Base-by-base conservation (phyloP, 2,329 filamentous ascomycete species). In the Claviceps sp. region DNA sequence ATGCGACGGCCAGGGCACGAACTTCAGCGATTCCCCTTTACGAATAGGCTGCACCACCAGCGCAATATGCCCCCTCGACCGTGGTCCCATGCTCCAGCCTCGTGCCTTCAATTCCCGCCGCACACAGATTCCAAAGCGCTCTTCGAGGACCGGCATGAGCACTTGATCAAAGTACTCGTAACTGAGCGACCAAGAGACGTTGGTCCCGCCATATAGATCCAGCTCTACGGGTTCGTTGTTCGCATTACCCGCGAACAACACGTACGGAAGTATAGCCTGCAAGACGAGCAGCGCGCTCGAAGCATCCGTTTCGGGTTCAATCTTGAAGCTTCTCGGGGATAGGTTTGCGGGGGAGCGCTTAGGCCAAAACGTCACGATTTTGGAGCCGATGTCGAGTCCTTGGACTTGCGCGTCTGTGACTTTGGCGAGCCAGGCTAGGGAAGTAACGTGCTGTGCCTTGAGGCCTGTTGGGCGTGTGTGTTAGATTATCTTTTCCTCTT, bases 111-210 rank as follows among this genome's bases (percentile, higher is more conserved):
- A 59, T 17, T 63, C 58, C 7, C 77, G 61, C 54, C 75, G 69
- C 3, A 79, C 68, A 1, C 53, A 51, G 42, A 81, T 62, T 1
- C 72, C 70, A 51, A 81, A 80, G 3, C 69, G 68, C 2, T 69
- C 65, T 58, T 77, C 68, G 0, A 84, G 64, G 0, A 70, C 67
- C 2, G 80, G 80, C 37, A 82, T 64, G 1, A 84, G 68, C 0
- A 83, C 74, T 58, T 82, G 80, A 58, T 81, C 77, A 3, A 82
- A 64, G 58, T 83, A 84, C 58, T 84, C 80, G 54, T 71, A 81
- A n/a, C 73, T 78, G 1, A 72, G 68, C 0, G 78, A 80, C 59
- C 72, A 80, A 10, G 70, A 67, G 2, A 78, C 74, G 56, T 84
- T 82, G 1, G 80, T 82, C 16, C 80, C 80, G 5, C 80, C 80